Evolutionary conservation across 2,329 filamentous ascomycete species (phyloP), one percentile per base, ranked within the genome.

Genomic region (Conoideocrella luteorostrata): DNA sequence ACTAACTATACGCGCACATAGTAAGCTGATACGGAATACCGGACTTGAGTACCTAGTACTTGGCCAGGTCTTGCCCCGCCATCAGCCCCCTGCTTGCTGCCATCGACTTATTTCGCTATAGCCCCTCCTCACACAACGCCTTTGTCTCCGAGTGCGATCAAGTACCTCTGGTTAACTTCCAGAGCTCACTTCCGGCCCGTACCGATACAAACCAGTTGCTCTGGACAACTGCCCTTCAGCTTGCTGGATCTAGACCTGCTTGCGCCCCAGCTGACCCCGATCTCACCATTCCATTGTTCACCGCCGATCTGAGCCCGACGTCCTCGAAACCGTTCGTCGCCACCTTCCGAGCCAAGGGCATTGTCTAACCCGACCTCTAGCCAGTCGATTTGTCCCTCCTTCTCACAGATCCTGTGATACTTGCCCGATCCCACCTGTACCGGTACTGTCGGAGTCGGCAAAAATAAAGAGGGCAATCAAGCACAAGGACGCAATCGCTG

Each of bases 11-110:
- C n/a, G n/a, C n/a, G n/a, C n/a, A n/a, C n/a, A n/a, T n/a, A n/a
- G n/a, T n/a, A n/a, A n/a, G n/a, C n/a, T n/a, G n/a, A n/a, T n/a
- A n/a, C n/a, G n/a, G n/a, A n/a, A n/a, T n/a, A n/a, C n/a, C n/a
- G n/a, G n/a, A n/a, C n/a, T n/a, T n/a, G n/a, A n/a, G n/a, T n/a
- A n/a, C n/a, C n/a, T n/a, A n/a, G n/a, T n/a, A n/a, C n/a, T n/a
- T n/a, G n/a, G n/a, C n/a, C n/a, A n/a, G n/a, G n/a, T n/a, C n/a
- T 41, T 26, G 44, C 34, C 28, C 34, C 44, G 39, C 44, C 32
- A 38, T 24, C 43, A 41, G 29, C 43, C 29, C 26, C n/a, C n/a
- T n/a, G n/a, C n/a, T n/a, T n/a, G n/a, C n/a, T n/a, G n/a, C n/a
- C n/a, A n/a, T n/a, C n/a, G n/a, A n/a, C n/a, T n/a, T n/a, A n/a